Base-by-base conservation (phyloP, 495 filamentous ascomycete genomes). In the Aspergillus cristatus region DNA sequence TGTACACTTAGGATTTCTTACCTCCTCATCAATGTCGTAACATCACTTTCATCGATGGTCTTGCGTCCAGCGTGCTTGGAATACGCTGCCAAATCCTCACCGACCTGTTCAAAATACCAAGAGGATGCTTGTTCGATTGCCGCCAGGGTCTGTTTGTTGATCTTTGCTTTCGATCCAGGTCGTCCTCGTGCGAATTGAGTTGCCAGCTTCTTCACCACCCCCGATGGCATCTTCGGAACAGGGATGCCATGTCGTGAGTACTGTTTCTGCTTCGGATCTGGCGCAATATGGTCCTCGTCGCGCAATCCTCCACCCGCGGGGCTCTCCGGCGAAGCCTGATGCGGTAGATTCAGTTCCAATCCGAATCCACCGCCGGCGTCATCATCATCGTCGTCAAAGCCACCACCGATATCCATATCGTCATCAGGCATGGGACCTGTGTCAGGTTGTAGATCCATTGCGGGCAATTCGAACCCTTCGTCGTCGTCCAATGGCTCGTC, bases 31-130 rank as follows among this genome's bases (percentile, higher is more conserved):
- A 94, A 56, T 37, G 82, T 77, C 41, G 85, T 63, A 50, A 90
- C 76, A 58, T 95, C 88, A 37, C 67, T 78, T 51, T 93, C 86
- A 37, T 91, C 82, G 51, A 95, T 89, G 3, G 78, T 86, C 57
- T 81, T 89, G 28, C 88, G 74, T 18, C 80, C 77, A 3, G 84
- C 86, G 57, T 95, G 88, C 34, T 79, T 68, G 7, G 88, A 82
- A 59, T 88, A 95, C 1, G 71, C 77, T 3, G 73, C 74, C 41
- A 95, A 64, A 50, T 93, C 85, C 16, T 84, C 83, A 39, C 82
- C 74, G 11, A 80, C 66, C 55, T 94, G 88, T 49, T 90, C 82
- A 51, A 94, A 93, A 58, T 86, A 95, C 78, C 82, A 87, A 24
- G 89, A 83, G 13, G 81, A 82, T 12, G 86, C 84, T 49, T 83